phyloP scores from a whole-genome alignment of 805 yeast species.

The Starmerella tilneyi region DNA sequence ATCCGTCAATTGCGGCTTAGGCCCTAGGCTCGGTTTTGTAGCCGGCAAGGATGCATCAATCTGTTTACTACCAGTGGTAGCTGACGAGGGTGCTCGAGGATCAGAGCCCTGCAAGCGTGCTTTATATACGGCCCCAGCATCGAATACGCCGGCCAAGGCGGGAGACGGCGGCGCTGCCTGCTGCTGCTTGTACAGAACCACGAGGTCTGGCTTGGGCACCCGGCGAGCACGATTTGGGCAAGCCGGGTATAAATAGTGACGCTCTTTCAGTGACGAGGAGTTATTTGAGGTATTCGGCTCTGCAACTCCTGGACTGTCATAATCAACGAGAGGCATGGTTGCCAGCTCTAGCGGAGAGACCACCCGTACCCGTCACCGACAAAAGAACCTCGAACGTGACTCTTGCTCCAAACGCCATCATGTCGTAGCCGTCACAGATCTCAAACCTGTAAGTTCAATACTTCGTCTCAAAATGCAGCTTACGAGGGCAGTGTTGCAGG shows the following conservation, averaged over 20 bases:
- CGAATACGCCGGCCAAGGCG: background rate
- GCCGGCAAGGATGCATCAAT: no score
- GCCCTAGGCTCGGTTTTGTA: no score
- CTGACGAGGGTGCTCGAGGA: no score
- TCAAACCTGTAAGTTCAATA: background rate
- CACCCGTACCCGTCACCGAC: no score
- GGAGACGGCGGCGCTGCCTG: background rate
- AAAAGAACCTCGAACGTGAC: no score
- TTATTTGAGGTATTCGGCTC: background rate
- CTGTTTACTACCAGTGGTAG: no score
- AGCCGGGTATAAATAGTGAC: constrained; percentile 12
- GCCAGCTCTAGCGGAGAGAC: no score
- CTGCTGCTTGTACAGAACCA: constrained; percentile 16
- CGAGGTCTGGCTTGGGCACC: constrained; percentile 11
- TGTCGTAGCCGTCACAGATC: background rate
- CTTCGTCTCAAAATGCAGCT: constrained; percentile 6
- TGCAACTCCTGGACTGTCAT: background rate
- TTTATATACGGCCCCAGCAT: background rate
- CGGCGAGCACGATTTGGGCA: constrained; percentile 14
- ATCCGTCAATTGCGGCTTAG: no score
- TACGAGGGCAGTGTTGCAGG: constrained; percentile 5
- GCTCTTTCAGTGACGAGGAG: background rate
- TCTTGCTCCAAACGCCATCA: background rate
- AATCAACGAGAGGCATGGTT: constrained; percentile 3
- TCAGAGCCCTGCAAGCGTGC: background rate